A percentile compares a stretch with the other conserved stretches of the same genome.
These are phyloP conservation scores for Leccinum longicurvipes DNA, from an alignment of 768 basidiomycete species.

Conservation along the genomic window DNA sequence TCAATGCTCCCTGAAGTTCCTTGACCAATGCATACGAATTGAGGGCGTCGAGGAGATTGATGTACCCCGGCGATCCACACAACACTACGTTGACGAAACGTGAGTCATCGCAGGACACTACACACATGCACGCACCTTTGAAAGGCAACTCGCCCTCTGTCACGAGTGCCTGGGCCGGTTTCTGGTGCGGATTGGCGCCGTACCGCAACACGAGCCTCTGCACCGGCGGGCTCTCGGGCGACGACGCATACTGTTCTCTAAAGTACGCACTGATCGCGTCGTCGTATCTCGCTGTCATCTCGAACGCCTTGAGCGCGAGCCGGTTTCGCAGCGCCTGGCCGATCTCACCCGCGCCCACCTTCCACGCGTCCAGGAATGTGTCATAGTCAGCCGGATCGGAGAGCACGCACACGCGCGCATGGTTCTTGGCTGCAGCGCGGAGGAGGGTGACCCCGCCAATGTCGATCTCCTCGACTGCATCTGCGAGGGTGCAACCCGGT, in stretches of 20 bases:
- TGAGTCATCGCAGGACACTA: not conserved
- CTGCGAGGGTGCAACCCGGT: conserved; percentile 84
- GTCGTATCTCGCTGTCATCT: conserved; percentile 94
- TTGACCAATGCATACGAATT: conserved; percentile 96
- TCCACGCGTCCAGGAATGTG: conserved; percentile 77
- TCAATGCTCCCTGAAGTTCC: conserved; percentile 84
- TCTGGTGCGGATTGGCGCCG: conserved; percentile 98
- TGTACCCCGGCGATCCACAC: conserved; percentile 94
- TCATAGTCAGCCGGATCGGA: conserved; percentile 88
- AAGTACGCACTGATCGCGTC: conserved; percentile 96
- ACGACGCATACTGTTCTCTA: conserved; percentile 90
- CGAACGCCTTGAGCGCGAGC: conserved; percentile 94
- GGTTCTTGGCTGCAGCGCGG: conserved; percentile 98
- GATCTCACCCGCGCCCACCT: conserved; percentile 70
- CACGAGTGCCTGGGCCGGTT: conserved; percentile 96
- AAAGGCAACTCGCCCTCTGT: conserved; percentile 87
- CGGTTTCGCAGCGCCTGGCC: conserved; percentile 67
- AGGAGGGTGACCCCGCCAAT: conserved; percentile 98
- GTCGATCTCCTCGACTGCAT: conserved; percentile 96
- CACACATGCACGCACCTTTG: conserved; percentile 55
- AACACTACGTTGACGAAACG: conserved; percentile 51
- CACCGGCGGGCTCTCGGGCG: conserved; percentile 70
- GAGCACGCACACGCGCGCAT: conserved; percentile 84
- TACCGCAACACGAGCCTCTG: conserved; percentile 89
- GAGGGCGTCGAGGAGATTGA: conserved; percentile 95